These are phyloP conservation scores for Pontederia paniculata DNA, from an alignment of 176 grass and related monocot genomes.

Conservation along the genomic window DNA sequence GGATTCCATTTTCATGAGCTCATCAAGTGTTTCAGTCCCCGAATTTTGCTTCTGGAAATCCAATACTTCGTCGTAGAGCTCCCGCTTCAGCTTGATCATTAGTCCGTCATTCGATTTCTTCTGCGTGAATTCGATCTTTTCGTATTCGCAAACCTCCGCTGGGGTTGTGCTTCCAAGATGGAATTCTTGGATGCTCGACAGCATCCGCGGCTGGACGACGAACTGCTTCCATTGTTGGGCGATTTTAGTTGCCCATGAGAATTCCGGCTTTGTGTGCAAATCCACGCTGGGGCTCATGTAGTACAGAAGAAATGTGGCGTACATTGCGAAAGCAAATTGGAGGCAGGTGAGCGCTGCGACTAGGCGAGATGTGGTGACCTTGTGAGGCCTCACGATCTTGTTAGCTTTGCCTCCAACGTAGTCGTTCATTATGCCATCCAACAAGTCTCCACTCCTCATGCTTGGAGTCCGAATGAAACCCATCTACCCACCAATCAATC, in stretches of 20 bases:
- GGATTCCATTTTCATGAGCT: conserved; percentile 59
- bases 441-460: conserved; percentile 43
- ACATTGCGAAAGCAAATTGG: conserved; percentile 81
- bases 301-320: conserved; percentile 96
- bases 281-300: conserved; percentile 95
- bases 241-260: conserved; percentile 62
- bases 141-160: conserved; percentile 70
- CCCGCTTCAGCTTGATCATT: conserved; percentile 79
- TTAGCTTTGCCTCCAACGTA: conserved; percentile 37
- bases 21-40: conserved; percentile 64
- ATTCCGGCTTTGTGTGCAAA: conserved; percentile 57
- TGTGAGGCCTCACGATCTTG: conserved; percentile 15
- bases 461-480: conserved; percentile 47
- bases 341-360: conserved; percentile 59
- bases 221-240: conserved; percentile 76
- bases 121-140: conserved; percentile 87
- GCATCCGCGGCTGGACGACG: conserved; percentile 23
- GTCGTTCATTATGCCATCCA: conserved; percentile 59
- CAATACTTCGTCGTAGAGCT: conserved; percentile 78
- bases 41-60: conserved; percentile 44
- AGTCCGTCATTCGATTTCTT: conserved; percentile 69
- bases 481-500: conserved; percentile 17
- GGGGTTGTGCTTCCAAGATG: conserved; percentile 9
- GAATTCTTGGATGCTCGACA: conserved; percentile 18
- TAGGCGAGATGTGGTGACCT: conserved; percentile 40